These are phyloP conservation scores for Exophiala calicioides DNA, from an alignment of 2,329 filamentous ascomycete genomes.

Conservation along the genomic window DNA sequence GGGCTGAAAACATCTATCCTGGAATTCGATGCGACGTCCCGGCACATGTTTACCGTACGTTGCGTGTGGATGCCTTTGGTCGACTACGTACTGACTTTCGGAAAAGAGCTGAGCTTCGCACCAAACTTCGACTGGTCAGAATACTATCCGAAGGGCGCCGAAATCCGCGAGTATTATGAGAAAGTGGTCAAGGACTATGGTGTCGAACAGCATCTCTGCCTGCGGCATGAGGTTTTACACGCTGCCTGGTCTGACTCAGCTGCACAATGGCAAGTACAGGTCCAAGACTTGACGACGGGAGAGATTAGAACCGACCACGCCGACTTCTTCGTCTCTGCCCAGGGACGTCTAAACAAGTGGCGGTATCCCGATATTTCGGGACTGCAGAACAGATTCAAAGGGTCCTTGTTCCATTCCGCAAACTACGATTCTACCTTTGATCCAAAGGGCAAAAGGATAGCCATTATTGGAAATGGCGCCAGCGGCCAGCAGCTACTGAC, in stretches of 20 bases:
- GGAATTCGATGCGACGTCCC: constrained; percentile 27
- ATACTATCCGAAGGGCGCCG: constrained; percentile 65
- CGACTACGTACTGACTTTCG: no score
- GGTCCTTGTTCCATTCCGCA: constrained; percentile 43
- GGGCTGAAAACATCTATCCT: constrained; percentile 38
- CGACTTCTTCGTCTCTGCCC: constrained; percentile 58
- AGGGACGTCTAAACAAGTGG: constrained; percentile 57
- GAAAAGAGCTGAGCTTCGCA: constrained; percentile 49
- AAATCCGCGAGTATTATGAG: constrained; percentile 70
- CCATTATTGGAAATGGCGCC: constrained; percentile 31
- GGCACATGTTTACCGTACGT: constrained; percentile 19
- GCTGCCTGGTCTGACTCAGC: constrained; percentile 57
- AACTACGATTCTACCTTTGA: constrained; percentile 37
- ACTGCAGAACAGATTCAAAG: no score
- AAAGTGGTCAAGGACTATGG: constrained; percentile 63
- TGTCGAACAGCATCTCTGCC: constrained; percentile 60
- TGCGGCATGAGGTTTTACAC: constrained; percentile 57
- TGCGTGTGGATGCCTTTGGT: no score
- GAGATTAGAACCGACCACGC: constrained; percentile 31
- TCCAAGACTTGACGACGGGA: constrained; percentile 2
- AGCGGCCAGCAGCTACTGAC: constrained; percentile 36
- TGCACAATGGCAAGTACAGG: constrained; percentile 57
- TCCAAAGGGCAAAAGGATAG: constrained; percentile 27
- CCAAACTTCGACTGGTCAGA: constrained; percentile 70
- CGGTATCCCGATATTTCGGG: constrained; percentile 26